These are phyloP conservation scores for Trichophyton rubrum DNA, from an alignment of 2,329 filamentous ascomycete species.

Conservation along the genomic window DNA sequence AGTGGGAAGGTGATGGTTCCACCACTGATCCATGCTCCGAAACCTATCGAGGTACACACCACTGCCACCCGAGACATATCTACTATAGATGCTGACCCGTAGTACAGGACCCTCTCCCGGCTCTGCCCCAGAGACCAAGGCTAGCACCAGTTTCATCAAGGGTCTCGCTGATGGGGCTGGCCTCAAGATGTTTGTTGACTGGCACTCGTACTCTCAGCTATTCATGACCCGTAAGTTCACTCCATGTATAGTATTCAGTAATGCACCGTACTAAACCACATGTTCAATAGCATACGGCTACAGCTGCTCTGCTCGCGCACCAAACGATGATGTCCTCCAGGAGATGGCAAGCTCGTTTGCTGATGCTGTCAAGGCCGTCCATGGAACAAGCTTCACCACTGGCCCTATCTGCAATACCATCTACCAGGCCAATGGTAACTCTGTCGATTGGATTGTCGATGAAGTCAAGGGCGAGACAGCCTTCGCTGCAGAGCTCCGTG, in stretches of 20 bases:
- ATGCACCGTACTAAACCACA: not conserved
- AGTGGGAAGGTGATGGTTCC: constrained; percentile 39
- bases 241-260: not conserved
- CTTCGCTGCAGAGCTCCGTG: constrained; percentile 40
- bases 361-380: constrained; percentile 44
- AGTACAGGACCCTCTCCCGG: constrained; percentile 27
- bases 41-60: constrained; percentile 29
- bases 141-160: constrained; percentile 38
- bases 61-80: not conserved
- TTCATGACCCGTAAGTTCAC: constrained; percentile 31
- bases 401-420: constrained; percentile 48
- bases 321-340: constrained; percentile 39
- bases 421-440: constrained; percentile 38
- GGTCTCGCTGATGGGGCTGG: constrained; percentile 36
- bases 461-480: constrained; percentile 33
- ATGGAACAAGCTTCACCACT: constrained; percentile 32
- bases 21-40: constrained; percentile 42
- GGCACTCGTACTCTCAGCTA: constrained; percentile 52
- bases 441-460: constrained; percentile 36
- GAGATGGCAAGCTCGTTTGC: constrained; percentile 39
- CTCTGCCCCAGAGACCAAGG: constrained; percentile 42
- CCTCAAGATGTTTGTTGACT: constrained; percentile 52
- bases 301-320: constrained; percentile 38
- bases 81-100: not conserved
- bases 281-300: constrained; percentile 42